These are phyloP conservation scores for Dimargaris xerosporica DNA, from an alignment of 192 early-diverging fungal species.

Conservation along the genomic window DNA sequence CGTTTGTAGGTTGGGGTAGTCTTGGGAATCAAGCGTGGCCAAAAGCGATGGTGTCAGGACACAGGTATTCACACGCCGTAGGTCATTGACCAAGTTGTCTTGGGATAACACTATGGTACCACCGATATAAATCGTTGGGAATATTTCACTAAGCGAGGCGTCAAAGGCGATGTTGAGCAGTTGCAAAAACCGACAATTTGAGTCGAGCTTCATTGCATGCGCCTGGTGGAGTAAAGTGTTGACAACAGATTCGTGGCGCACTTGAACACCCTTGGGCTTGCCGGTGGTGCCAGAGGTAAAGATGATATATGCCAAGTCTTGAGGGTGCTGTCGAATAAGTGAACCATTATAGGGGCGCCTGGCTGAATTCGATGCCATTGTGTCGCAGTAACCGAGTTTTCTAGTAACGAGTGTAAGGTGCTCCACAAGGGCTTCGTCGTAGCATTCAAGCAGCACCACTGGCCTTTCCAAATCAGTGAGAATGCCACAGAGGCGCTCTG, in stretches of 20 bases:
- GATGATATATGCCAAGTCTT: background rate
- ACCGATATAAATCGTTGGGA: background rate
- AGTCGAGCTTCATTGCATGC: background rate
- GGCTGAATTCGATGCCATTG: no score
- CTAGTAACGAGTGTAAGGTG: background rate
- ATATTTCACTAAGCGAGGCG: conserved; percentile 9
- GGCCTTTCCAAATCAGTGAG: background rate
- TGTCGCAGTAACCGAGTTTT: background rate
- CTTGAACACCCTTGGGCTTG: conserved; percentile 16
- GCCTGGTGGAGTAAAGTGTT: conserved; percentile 11
- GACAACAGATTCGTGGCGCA: conserved; percentile 15
- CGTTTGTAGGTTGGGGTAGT: background rate
- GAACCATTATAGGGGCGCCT: no score
- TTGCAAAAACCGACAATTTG: conserved; percentile 6
- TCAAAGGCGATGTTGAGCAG: conserved; percentile 14
- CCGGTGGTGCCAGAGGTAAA: conserved; percentile 20
- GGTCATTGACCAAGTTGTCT: background rate
- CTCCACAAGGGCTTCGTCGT: no score
- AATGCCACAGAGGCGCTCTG: background rate
- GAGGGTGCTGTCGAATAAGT: no score
- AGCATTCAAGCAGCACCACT: no score
- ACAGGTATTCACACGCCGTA: background rate
- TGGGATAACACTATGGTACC: conserved; percentile 9
- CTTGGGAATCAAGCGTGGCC: background rate
- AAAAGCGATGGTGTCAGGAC: background rate